Evolutionary conservation across 495 filamentous ascomycete species (phyloP), one percentile per base, ranked within the genome.

Genomic region (Aspergillus carlsbadensis): DNA sequence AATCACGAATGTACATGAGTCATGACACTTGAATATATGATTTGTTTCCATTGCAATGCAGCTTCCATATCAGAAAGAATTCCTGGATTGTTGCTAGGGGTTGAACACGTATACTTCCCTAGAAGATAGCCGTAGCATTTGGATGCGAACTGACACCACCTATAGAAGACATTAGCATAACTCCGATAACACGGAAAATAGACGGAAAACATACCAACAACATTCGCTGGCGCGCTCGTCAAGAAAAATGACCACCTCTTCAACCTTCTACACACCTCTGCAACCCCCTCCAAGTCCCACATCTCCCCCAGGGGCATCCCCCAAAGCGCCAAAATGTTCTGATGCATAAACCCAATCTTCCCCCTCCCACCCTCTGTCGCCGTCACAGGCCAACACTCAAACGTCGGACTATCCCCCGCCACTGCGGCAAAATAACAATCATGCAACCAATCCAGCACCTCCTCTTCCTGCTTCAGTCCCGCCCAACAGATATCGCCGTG

Each of bases 241-340:
- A 91, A 68, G 59, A 91, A 81, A 64, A 91, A 89, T 26, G 75
- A 81, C 80, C 87, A 90, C 62, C 78, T 77, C 14, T 80, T 79
- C 46, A 71, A 48, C 65, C 77, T 70, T 42, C 74, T 56, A 67
- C 82, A 84, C 36, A 64, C 72, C 59, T 55, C 45, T 11, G 76
- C 72, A 47, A 85, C 49, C 13, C 52, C 65, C 59, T 85, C 82
- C 54, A 84, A 66, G 75, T 84, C 81, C 60, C 81, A 74, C 78
- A 85, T 83, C 69, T 85, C 82, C 7, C 82, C 82, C 48, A 85
- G 59, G 14, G 82, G 82, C 63, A 77, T 77, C 0, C 80, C 88
- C 78, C 87, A 90, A 57, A 85, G 66, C 34, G 83, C 80, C 11
- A 91, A 65, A 6, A 90, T 70, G 59, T 81, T 84, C 60, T 84